Evolutionary conservation across 1,139 yeast genomes (phyloP), one percentile per base, ranked within the genome.

Genomic region (Candida neerlandica): DNA sequence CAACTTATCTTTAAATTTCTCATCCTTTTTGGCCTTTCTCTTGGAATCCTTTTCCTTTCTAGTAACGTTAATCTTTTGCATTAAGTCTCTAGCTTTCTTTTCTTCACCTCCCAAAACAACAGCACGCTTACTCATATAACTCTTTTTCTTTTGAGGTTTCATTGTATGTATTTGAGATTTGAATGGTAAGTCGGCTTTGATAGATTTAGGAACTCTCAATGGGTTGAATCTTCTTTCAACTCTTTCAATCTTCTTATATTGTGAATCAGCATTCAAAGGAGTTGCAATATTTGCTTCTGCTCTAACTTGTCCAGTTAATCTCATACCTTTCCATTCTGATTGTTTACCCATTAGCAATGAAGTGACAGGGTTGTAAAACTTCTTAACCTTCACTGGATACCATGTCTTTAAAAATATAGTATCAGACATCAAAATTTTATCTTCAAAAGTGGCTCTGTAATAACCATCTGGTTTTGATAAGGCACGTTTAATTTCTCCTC

Each of bases 361-460:
- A 0, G 98, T 89, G 26, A 95, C 98, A 1, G 99, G 99, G 64
- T 94, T 95, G 71, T 94, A 95, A 69, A 90, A 94, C 65, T 85
- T 85, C 66, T 94, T 87, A 14, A 95, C 89, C 58, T 82, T 83
- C 43, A 95, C 95, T 1, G 98, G 98, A 66, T 91, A 92, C 99
- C 99, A 95, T 1, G 98, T 94, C 66, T 96, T 86, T 65, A 95
- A 73, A 60, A 94, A 86, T 12, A 95, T 81, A 46, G 89, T 88
- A 67, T 94, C 99, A 54, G 96, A 81, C 86, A 94, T 81, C 54
- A 92, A 78, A 37, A 94, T 82, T 71, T 92, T 94, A 66, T 95
- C 99, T 69, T 95, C 99, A 69, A 95, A 95, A 1, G 98, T 86
- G n/a, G 99, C 99, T 66, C 99, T 82, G 75, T 81, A 95, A 66